These are phyloP conservation scores for Colletotrichum filicis DNA, from an alignment of 2,329 filamentous ascomycete species.

Conservation along the genomic window DNA sequence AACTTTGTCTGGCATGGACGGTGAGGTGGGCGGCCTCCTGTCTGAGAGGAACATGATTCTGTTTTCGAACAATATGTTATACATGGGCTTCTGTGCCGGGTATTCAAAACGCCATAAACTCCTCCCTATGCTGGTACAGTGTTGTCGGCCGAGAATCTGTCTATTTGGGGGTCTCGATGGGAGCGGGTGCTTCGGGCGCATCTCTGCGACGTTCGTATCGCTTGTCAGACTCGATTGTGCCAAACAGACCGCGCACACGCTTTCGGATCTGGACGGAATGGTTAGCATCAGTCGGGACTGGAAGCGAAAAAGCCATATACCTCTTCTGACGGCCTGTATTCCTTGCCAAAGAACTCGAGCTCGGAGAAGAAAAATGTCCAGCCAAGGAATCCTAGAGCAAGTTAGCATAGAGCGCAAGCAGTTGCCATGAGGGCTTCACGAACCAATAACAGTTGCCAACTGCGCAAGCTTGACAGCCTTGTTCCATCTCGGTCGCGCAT, in stretches of 20 bases:
- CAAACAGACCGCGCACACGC: constrained; percentile 52
- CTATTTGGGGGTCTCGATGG: constrained; percentile 37
- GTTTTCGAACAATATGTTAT: constrained; percentile 40
- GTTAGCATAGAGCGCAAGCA: constrained; percentile 27
- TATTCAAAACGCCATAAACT: constrained; percentile 35
- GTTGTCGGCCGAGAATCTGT: neutral
- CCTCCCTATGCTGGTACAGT: constrained; percentile 23
- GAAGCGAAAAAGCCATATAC: constrained; percentile 36
- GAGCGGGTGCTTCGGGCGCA: constrained; percentile 45
- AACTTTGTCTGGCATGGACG: constrained; percentile 66
- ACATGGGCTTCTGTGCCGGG: constrained; percentile 37
- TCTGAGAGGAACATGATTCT: constrained; percentile 23
- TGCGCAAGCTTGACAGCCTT: constrained; percentile 75
- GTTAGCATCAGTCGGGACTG: neutral
- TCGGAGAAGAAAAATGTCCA: constrained; percentile 55
- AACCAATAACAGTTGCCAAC: constrained; percentile 67
- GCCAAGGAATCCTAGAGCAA: constrained; percentile 46
- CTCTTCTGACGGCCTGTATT: constrained; percentile 56
- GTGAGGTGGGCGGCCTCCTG: constrained; percentile 37
- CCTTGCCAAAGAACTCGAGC: constrained; percentile 55
- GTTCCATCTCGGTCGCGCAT: constrained; percentile 71
- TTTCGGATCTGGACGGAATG: constrained; percentile 45
- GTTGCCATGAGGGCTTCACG: constrained; percentile 39
- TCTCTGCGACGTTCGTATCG: constrained; percentile 54
- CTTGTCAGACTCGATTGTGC: constrained; percentile 53